phyloP scores from a whole-genome alignment of 164 flowering plant genomes.

The Nymphaea thermarum region DNA sequence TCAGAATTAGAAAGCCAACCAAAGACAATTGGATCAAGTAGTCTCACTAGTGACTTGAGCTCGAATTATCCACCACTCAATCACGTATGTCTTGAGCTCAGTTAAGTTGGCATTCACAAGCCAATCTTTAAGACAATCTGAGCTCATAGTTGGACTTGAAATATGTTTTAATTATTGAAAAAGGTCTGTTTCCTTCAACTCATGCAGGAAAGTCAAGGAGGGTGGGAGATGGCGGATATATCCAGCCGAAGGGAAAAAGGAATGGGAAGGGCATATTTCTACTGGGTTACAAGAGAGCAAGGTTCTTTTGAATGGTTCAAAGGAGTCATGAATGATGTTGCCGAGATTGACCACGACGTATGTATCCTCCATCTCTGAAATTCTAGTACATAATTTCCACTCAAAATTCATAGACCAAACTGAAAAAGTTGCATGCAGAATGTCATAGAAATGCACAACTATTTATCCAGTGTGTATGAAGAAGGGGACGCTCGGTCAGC shows the following conservation, averaged over 20 bases:
- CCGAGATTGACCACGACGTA: slow-evolving; percentile 58
- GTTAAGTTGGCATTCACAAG: not conserved
- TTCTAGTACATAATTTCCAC: not conserved
- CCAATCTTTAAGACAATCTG: not conserved
- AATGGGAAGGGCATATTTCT: slow-evolving; percentile 80
- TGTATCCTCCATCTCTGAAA: slow-evolving; percentile 7
- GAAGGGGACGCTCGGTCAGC: slow-evolving; percentile 98
- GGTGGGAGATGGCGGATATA: not conserved
- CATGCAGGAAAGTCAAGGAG: slow-evolving; percentile 20
- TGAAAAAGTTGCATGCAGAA: slow-evolving; percentile 30
- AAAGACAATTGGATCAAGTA: not conserved
- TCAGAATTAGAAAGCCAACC: not conserved
- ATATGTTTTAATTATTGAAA: no score
- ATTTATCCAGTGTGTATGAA: slow-evolving; percentile 86
- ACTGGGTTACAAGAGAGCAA: slow-evolving; percentile 96
- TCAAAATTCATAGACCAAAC: not conserved
- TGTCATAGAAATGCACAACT: slow-evolving; percentile 88
- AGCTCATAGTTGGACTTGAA: no score
- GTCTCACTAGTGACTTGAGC: no score
- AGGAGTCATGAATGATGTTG: slow-evolving; percentile 92
- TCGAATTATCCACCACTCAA: no score
- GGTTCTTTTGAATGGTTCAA: slow-evolving; percentile 95
- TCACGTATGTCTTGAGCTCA: no score
- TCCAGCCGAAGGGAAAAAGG: slow-evolving; percentile 15
- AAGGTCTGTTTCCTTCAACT: not conserved